phyloP scores from a whole-genome alignment of 2,329 filamentous ascomycete species.

The Magnaporthiopsis incrustans region DNA sequence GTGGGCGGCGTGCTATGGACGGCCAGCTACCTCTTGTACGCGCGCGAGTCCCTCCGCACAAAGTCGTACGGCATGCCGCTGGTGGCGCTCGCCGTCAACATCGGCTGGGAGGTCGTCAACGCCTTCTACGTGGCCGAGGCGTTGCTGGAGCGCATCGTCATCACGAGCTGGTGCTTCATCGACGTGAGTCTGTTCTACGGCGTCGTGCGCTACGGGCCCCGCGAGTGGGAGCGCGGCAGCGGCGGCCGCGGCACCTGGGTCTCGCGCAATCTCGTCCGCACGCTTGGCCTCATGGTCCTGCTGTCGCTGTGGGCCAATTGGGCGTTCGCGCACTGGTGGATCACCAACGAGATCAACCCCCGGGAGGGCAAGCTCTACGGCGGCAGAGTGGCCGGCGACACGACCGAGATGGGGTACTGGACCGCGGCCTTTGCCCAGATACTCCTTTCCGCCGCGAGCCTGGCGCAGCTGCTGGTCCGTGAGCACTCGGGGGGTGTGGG shows the following conservation, averaged over 20 bases:
- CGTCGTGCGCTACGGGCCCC: neutral
- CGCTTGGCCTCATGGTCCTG: neutral
- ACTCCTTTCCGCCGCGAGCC: conserved; percentile 15
- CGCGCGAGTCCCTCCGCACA: conserved; percentile 3
- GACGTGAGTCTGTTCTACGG: conserved; percentile 7
- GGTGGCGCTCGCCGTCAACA: conserved; percentile 5
- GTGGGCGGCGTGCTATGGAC: conserved; percentile 4
- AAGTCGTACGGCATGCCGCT: conserved; percentile 7
- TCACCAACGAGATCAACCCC: conserved; percentile 1
- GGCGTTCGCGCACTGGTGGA: conserved; percentile 5
- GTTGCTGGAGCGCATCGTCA: conserved; percentile 4
- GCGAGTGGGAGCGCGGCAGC: conserved; percentile 3
- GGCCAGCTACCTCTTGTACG: conserved; percentile 4
- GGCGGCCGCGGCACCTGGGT: neutral
- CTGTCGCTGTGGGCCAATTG: conserved; percentile 3
- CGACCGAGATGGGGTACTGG: conserved; percentile 42
- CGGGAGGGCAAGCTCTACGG: conserved; percentile 38
- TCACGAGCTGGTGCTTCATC: conserved; percentile 4
- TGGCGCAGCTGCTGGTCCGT: conserved; percentile 35
- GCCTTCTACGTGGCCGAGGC: conserved; percentile 7
- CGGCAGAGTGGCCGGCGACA: conserved; percentile 32
- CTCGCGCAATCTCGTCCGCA: neutral
- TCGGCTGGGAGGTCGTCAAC: conserved; percentile 7
- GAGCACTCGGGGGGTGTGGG: conserved; percentile 41
- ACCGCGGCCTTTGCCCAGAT: conserved; percentile 23